Evolutionary conservation across 202 grass and related monocot genomes (phyloP).

Genomic region (Musa balbisiana): DNA sequence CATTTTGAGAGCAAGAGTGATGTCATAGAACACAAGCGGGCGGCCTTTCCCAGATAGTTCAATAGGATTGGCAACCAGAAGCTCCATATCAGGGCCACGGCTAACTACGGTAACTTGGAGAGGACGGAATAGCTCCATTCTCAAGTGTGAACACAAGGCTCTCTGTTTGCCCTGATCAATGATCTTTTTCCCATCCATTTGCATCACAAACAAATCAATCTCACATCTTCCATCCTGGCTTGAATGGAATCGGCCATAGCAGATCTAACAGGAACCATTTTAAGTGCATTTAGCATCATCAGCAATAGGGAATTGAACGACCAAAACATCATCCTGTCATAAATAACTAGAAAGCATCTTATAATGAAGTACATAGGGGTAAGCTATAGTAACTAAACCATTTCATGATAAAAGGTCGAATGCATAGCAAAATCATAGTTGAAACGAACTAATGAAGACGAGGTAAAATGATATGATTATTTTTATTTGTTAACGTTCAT

Average conservation of each 20-base stretch:
- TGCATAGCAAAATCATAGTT: too few relatives aligned
- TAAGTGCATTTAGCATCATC: neutral
- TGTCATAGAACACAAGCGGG: conserved; percentile 69
- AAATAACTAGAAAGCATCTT: neutral
- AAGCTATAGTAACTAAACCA: too few relatives aligned
- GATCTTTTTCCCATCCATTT: conserved; percentile 66
- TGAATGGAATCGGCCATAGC: conserved; percentile 57
- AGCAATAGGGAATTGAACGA: too few relatives aligned
- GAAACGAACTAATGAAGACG: too few relatives aligned
- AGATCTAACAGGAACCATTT: conserved; percentile 21
- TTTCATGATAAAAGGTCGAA: too few relatives aligned
- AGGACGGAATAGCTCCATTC: conserved; percentile 41
- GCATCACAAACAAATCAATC: conserved; percentile 65
- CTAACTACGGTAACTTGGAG: conserved; percentile 47
- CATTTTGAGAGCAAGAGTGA: conserved; percentile 72
- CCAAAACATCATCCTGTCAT: too few relatives aligned
- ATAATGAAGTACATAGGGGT: too few relatives aligned
- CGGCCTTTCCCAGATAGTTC: conserved; percentile 63
- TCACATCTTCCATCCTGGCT: conserved; percentile 45
- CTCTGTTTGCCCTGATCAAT: conserved; percentile 46
- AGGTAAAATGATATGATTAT: too few relatives aligned
- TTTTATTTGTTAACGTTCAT: too few relatives aligned
- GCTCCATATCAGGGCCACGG: conserved; percentile 56
- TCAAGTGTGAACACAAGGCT: conserved; percentile 39
- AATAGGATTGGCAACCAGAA: conserved; percentile 69